phyloP scores from a whole-genome alignment of 495 filamentous ascomycete species.

The Neurospora terricola region DNA sequence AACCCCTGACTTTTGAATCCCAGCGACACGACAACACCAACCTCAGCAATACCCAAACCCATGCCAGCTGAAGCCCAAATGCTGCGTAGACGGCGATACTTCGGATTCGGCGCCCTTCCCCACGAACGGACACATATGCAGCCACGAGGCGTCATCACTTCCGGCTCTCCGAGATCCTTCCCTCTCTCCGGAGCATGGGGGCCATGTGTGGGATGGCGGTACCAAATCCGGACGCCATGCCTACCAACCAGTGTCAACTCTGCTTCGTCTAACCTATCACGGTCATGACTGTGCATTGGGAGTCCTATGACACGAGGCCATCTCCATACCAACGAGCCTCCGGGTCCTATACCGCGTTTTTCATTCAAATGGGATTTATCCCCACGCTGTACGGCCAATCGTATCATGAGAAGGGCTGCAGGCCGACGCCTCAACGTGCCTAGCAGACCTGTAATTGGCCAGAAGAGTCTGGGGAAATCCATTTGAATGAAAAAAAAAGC shows the following conservation, averaged over 20 bases:
- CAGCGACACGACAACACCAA: neutral
- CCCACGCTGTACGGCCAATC: no score
- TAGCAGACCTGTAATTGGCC: no score
- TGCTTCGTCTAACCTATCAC: neutral
- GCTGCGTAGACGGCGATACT: neutral
- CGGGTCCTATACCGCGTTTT: neutral
- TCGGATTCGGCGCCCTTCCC: neutral
- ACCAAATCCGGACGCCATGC: neutral
- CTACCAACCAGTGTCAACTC: neutral
- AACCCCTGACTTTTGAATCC: neutral
- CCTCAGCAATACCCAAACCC: neutral
- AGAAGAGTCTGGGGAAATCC: no score
- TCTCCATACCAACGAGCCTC: neutral
- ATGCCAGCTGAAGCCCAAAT: neutral
- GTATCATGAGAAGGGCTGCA: no score
- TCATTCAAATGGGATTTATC: no score
- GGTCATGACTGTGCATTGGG: neutral
- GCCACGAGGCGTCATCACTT: neutral
- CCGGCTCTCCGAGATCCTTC: conserved; percentile 13
- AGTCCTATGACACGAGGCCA: neutral
- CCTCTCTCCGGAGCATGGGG: conserved; percentile 7
- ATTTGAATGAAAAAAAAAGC: no score
- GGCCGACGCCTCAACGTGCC: no score
- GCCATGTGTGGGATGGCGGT: neutral
- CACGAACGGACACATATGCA: neutral